Percentiles rank a stretch among this genome's conserved stretches.
Conservation (phyloP, 2,329 filamentous ascomycete species). For the Geosmithia flava region DNA sequence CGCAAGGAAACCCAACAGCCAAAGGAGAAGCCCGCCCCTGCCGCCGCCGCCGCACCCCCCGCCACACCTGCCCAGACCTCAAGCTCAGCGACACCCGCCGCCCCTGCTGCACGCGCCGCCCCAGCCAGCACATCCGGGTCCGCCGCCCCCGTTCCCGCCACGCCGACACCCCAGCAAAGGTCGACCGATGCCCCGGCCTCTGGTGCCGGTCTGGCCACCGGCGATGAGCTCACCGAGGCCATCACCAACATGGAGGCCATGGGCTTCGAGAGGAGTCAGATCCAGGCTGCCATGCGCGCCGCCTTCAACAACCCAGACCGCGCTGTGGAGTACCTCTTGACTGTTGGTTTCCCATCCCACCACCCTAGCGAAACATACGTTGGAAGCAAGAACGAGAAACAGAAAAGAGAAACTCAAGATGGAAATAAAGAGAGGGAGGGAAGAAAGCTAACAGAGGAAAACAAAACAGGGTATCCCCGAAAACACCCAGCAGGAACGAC, state of each 20-base stretch:
- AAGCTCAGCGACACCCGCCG: constrained; percentile 53
- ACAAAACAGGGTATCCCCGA: constrained; percentile 72
- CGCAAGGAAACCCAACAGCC: constrained; percentile 14
- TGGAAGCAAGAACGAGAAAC: not conserved
- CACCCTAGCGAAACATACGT: not conserved
- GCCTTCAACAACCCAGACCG: constrained; percentile 96
- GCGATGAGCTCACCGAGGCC: constrained; percentile 67
- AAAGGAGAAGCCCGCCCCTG: constrained; percentile 49
- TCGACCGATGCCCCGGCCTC: constrained; percentile 22
- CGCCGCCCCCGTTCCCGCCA: constrained; percentile 35
- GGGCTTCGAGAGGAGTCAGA: constrained; percentile 83
- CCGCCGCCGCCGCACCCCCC: constrained; percentile 38
- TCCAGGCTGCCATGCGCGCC: constrained; percentile 88
- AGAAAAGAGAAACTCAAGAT: not conserved
- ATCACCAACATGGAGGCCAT: constrained; percentile 93
- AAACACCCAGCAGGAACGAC: constrained; percentile 47
- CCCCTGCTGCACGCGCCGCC: constrained; percentile 42
- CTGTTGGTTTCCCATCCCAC: constrained; percentile 37
- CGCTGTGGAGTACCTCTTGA: constrained; percentile 91
- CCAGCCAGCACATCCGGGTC: constrained; percentile 24
- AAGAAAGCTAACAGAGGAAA: not conserved
- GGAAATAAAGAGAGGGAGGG: constrained; percentile 3
- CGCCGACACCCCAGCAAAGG: constrained; percentile 37
- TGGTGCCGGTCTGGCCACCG: constrained; percentile 56
- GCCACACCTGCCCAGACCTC: constrained; percentile 43